Base-by-base conservation (phyloP, 2,329 filamentous ascomycete species). In the Fusarium temperatum region DNA sequence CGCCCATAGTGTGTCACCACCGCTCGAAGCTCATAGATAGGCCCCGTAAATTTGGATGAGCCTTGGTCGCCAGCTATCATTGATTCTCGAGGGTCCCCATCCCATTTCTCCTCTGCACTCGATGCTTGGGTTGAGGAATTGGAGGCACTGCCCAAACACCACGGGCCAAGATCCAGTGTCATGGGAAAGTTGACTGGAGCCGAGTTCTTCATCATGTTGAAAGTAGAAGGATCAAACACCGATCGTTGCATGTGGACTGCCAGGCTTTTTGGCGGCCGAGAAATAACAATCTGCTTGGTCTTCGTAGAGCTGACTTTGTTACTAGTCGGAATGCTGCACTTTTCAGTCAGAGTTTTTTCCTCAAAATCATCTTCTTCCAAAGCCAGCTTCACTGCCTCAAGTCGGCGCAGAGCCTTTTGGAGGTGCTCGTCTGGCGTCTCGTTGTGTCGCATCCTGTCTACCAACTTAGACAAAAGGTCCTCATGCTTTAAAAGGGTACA, bases 191-290 rank as follows among this genome's bases (percentile, higher is more conserved):
- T 87, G 24, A 99, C 93, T 1, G 88, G 87, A 0, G 95, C 93
- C 39, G 90, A 89, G 77, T 98, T 98, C 83, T 98, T 98, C 78
- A 89, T 91, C 81, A 95, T 89, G 68, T 89, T 85, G 10, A 94
- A 94, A 0, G 94, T 97, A 56, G 85, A 87, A 74, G 97, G 94
- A 77, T 98, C 93, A 77, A 98, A 98, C 1, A 96, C 89, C 57
- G 95, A 98, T 45, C 96, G 90, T 79, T 98, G 98, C 80, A 98
- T 89, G 80, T 99, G 96, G 14, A 98, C 87, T 0, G 91, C 93
- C 20, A 99, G 85, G 63, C 93, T 94, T 71, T 91, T 90, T 3
- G 96, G 96, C 3, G 95, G 89, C 36, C 95, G 88, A 7, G 93
- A 95, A 75, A 99, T 89, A 18, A 96, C 94, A 15, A 93, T 92